Base-by-base conservation (phyloP, 495 filamentous ascomycete species). In the Aspergillus olivimuriae region DNA sequence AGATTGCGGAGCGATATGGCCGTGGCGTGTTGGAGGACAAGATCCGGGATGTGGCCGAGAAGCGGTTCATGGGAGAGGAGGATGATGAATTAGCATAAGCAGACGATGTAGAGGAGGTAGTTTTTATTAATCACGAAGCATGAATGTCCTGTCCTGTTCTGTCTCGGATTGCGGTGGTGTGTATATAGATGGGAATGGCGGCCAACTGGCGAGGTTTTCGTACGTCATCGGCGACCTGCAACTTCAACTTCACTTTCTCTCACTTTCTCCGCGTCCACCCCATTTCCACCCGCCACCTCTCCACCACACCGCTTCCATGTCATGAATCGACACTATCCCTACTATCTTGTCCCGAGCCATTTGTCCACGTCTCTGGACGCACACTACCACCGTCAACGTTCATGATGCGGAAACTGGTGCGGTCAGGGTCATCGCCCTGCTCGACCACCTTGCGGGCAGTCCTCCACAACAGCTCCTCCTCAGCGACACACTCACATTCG, bases 1-100 rank as follows among this genome's bases (percentile, higher is more conserved):
- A 91, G 73, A 73, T 96, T 30, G 89, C 89, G 4, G 77, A 80
- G 51, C 65, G 89, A 47, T 94, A 87, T 68, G 83, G 81, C 11
- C 70, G 83, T 36, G 76, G 76, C 34, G 75, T 94, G 19, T 61
- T 96, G 52, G 80, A 82, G 39, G 87, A 91, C 54, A 96, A 94
- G 74, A 94, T 96, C 54, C 70, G 77, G 35, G 83, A 92, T 61
- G 36, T 89, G 48, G 86, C 74, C 3, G 87, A 92, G 66, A 57
- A 68, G 51, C 68, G 76, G 52, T 57, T 80, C 10, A 73, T 74
- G 47, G 83, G 75, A 26, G 70, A 70, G 46, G 82, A 79, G 41
- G 81, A 68, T 51, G 68, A 72, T 55, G 69, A 72, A 57, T 33
- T 71, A 47, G 69, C 68, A 34, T 70, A n/a, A n/a, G n/a, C n/a